Percentiles rank a stretch among this genome's conserved stretches.
phyloP scores from a whole-genome alignment of 2,329 filamentous ascomycete species.

The Grosmannia serpens region DNA sequence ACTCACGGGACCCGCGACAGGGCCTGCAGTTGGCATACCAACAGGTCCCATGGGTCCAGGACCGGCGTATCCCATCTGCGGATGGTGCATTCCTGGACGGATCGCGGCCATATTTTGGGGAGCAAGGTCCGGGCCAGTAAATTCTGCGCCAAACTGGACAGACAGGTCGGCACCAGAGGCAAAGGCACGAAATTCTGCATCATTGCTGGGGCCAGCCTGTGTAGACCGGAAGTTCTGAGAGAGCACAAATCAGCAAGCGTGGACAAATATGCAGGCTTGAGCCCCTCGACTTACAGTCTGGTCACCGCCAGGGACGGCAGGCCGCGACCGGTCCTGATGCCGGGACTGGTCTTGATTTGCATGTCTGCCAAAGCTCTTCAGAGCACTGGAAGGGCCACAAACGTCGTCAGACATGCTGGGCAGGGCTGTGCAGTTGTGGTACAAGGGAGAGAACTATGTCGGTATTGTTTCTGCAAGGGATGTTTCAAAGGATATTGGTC shows the following conservation, averaged over 20 bases:
- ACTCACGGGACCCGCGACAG: background rate
- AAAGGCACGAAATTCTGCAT: slow-evolving; percentile 11
- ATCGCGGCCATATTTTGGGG: background rate
- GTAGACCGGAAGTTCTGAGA: slow-evolving; percentile 10
- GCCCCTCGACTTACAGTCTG: slow-evolving; percentile 5
- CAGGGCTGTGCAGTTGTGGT: background rate
- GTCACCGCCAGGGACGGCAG: background rate
- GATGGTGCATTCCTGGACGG: background rate
- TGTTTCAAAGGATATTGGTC: background rate
- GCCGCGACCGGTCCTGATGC: slow-evolving; percentile 56
- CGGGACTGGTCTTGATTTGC: slow-evolving; percentile 55
- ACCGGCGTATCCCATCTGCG: background rate
- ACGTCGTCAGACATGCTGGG: slow-evolving; percentile 31
- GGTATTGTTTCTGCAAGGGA: background rate
- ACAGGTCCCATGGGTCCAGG: background rate
- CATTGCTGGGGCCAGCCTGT: background rate
- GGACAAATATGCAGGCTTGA: background rate
- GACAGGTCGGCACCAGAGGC: background rate
- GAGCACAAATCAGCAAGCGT: background rate
- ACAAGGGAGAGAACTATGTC: background rate
- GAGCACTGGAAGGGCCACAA: slow-evolving; percentile 59
- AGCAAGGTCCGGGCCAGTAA: background rate
- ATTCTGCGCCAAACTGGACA: background rate
- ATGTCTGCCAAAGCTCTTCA: slow-evolving; percentile 64
- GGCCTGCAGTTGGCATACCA: background rate